Base-by-base conservation (phyloP, 306 rosid genomes). In the Quercus wislizeni region DNA sequence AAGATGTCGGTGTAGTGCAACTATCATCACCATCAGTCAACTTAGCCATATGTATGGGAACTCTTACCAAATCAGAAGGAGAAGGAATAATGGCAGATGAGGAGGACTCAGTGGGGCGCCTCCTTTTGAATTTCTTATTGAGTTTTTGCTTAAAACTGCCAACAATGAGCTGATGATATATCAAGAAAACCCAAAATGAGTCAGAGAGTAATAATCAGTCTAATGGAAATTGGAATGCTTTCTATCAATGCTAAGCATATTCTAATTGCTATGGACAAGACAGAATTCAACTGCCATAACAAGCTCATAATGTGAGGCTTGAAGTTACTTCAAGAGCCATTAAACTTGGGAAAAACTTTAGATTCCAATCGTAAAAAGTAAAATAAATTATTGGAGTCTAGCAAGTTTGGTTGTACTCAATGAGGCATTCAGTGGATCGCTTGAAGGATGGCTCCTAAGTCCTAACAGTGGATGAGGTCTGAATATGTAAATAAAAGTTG, bases 131-230 rank as follows among this genome's bases (percentile, higher is more conserved):
- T 33, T 74, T 73, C 2, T 55, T 71, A 5, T 31, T 72, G 17
- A 77, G 75, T 27, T 73, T 81, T 85, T 88, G 85, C 80, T 85
- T 82, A 69, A 88, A 91, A 38, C 82, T 76, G 14, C 72, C 89
- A 69, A 87, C 4, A 35, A 87, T 6, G 67, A 91, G 76, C 97
- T 89, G 81, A 54, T 88, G 81, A 54, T 43, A 68, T 4, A 80
- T 41, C 30, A 25, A 62, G 31, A 59, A 1, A 80, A 74, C 9
- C 18, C 52, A 72, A 12, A 57, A 27, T 51, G 52, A 75, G 85
- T 64, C 41, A 58, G 9, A 23, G 14, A 74, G 25, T 19, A 31
- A 76, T 70, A 31, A 28, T 38, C 23, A 28, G 68, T 61, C 14
- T 61, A 58, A 69, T 1, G 25, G 15, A 15, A 18, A n/a, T n/a